These are phyloP conservation scores for Madurella fahalii DNA, from an alignment of 2,329 filamentous ascomycete genomes.

Conservation along the genomic window DNA sequence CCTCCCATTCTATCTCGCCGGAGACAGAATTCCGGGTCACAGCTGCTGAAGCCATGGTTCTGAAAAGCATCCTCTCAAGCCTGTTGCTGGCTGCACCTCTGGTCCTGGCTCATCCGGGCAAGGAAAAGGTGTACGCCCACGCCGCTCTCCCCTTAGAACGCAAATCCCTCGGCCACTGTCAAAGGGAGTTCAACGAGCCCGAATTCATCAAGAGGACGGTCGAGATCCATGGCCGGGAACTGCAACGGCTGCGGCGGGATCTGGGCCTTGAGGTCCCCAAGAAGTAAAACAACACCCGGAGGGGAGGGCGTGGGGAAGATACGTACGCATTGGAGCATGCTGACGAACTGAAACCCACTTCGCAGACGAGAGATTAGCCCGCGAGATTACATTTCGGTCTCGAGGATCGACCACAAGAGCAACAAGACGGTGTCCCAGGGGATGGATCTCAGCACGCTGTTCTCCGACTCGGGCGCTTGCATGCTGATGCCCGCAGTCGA, in stretches of 20 bases:
- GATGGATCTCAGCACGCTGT: slow-evolving; percentile 33
- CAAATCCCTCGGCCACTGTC: slow-evolving; percentile 30
- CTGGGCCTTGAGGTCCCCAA: slow-evolving; percentile 24
- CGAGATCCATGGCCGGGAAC: slow-evolving; percentile 28
- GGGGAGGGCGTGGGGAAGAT: neutral
- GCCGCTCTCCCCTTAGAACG: slow-evolving; percentile 25
- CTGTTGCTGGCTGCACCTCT: slow-evolving; percentile 26
- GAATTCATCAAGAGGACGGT: slow-evolving; percentile 29
- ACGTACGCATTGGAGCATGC: neutral
- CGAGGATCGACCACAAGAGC: slow-evolving; percentile 31
- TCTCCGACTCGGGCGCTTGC: slow-evolving; percentile 38
- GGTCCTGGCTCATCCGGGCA: slow-evolving; percentile 27
- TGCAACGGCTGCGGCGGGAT: slow-evolving; percentile 24
- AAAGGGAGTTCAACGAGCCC: slow-evolving; percentile 23
- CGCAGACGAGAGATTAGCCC: slow-evolving; percentile 23
- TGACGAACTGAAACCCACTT: neutral
- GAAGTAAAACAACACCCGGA: slow-evolving; percentile 1
- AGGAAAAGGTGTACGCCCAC: slow-evolving; percentile 26
- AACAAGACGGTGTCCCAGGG: slow-evolving; percentile 28
- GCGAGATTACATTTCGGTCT: slow-evolving; percentile 31
- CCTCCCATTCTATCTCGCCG: neutral
- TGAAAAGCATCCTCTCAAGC: slow-evolving; percentile 23
- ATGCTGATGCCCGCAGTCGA: slow-evolving; percentile 45
- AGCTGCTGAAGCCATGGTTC: slow-evolving; percentile 21
- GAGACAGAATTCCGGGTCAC: neutral